A percentile compares a stretch with the other conserved stretches of the same genome.
Evolutionary conservation across 1,284 basidiomycete genomes (phyloP).

Genomic region (Leucoagaricus sp.): DNA sequence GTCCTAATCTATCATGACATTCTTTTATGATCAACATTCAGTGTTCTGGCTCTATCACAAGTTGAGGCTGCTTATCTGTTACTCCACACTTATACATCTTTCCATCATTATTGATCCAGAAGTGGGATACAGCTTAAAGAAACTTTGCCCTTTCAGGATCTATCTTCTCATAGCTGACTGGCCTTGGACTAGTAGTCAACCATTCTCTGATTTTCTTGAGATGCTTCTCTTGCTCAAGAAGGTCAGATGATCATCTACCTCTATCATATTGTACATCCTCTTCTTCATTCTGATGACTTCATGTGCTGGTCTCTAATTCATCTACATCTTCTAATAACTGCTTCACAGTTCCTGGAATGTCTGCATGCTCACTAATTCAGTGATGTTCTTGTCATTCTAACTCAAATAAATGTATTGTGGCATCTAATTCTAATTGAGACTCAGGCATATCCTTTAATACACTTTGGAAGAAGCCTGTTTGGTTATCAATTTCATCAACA

Average conservation of each 20-base stretch:
- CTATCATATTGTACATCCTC: too few relatives aligned
- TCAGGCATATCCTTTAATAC: background rate
- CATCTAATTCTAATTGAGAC: background rate
- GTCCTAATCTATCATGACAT: slow-evolving; percentile 27
- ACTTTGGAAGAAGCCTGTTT: background rate
- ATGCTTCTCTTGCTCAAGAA: background rate
- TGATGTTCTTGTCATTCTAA: background rate
- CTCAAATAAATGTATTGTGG: background rate
- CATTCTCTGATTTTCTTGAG: background rate
- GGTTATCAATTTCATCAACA: slow-evolving; percentile 8
- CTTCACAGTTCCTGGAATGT: too few relatives aligned
- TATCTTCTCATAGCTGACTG: background rate
- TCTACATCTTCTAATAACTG: too few relatives aligned
- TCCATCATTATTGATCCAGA: background rate
- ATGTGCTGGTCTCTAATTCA: too few relatives aligned
- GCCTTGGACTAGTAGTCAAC: background rate
- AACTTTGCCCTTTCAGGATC: background rate
- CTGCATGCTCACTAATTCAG: too few relatives aligned
- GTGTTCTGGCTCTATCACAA: slow-evolving; percentile 6
- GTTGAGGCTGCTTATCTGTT: background rate
- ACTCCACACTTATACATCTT: background rate
- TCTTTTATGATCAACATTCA: slow-evolving; percentile 23
- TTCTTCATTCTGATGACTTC: too few relatives aligned
- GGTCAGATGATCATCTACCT: too few relatives aligned
- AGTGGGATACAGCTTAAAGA: background rate